phyloP scores from a whole-genome alignment of 2,329 filamentous ascomycete species.

The Pseudogymnoascus sp. region DNA sequence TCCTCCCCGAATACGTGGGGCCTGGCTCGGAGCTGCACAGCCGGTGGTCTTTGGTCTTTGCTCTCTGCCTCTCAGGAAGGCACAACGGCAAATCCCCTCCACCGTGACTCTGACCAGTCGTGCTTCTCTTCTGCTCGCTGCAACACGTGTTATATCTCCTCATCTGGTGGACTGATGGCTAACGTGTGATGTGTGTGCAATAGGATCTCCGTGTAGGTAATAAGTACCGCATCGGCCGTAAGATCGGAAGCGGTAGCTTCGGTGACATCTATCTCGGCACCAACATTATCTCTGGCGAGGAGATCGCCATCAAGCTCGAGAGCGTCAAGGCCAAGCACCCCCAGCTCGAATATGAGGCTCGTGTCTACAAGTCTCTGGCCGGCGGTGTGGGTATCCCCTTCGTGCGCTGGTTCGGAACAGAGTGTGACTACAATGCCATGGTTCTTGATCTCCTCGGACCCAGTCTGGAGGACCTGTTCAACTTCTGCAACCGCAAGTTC shows the following conservation, averaged over 20 bases:
- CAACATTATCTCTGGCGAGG: slow-evolving; percentile 98
- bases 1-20: slow-evolving; percentile 7
- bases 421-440: slow-evolving; percentile 99
- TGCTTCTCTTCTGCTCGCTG: not conserved
- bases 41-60: slow-evolving; percentile 7
- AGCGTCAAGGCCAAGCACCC: slow-evolving; percentile 99
- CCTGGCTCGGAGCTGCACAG: slow-evolving; percentile 1
- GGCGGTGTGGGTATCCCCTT: slow-evolving; percentile 97
- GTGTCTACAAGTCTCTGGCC: slow-evolving; percentile 82
- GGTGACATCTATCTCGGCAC: slow-evolving; percentile 98
- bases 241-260: slow-evolving; percentile 96
- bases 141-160: not conserved
- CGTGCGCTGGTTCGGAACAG: slow-evolving; percentile 98
- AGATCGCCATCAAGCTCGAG: slow-evolving; percentile 99
- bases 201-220: slow-evolving; percentile 98
- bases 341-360: slow-evolving; percentile 96
- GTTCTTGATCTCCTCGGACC: slow-evolving; percentile 94
- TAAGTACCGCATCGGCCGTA: slow-evolving; percentile 98
- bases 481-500: slow-evolving; percentile 99
- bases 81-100: not conserved
- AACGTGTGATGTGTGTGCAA: not conserved
- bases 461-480: slow-evolving; percentile 96
- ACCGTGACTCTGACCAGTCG: not conserved
- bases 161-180: not conserved
- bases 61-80: not conserved